Evolutionary conservation across 345 rosid genomes (phyloP).

Genomic region (Microcos paniculata): DNA sequence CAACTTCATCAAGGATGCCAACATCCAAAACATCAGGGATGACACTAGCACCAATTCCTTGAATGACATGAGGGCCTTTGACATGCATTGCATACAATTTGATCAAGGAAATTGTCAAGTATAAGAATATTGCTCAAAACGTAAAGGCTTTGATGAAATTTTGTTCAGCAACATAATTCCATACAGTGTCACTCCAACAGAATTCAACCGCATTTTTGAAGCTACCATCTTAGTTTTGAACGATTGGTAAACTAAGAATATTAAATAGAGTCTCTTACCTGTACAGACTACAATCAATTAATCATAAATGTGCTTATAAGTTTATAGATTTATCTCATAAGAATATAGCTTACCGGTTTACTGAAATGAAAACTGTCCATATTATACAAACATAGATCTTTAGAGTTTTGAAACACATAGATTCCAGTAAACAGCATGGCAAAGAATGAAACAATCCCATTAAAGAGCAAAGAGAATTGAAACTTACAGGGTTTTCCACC

Average conservation of each 20-base stretch:
- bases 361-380: neutral
- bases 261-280: too few relatives aligned
- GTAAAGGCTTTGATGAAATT: neutral
- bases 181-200: neutral
- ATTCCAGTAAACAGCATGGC: neutral
- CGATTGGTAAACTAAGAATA: too few relatives aligned
- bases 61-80: slow-evolving; percentile 50
- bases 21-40: slow-evolving; percentile 43
- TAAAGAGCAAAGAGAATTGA: too few relatives aligned
- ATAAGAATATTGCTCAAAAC: neutral
- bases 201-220: too few relatives aligned
- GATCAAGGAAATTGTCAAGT: neutral
- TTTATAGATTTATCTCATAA: too few relatives aligned
- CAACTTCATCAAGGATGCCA: slow-evolving; percentile 50
- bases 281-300: too few relatives aligned
- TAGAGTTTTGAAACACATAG: neutral
- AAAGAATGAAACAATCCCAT: neutral
- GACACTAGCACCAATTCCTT: slow-evolving; percentile 61
- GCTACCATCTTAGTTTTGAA: too few relatives aligned
- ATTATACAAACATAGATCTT: neutral
- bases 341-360: too few relatives aligned
- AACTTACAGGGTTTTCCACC: slow-evolving; percentile 39
- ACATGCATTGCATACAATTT: neutral
- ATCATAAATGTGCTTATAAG: too few relatives aligned
- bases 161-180: neutral